These are phyloP conservation scores for Tilletia horrida DNA, from an alignment of 1,284 basidiomycete genomes.

Conservation along the genomic window DNA sequence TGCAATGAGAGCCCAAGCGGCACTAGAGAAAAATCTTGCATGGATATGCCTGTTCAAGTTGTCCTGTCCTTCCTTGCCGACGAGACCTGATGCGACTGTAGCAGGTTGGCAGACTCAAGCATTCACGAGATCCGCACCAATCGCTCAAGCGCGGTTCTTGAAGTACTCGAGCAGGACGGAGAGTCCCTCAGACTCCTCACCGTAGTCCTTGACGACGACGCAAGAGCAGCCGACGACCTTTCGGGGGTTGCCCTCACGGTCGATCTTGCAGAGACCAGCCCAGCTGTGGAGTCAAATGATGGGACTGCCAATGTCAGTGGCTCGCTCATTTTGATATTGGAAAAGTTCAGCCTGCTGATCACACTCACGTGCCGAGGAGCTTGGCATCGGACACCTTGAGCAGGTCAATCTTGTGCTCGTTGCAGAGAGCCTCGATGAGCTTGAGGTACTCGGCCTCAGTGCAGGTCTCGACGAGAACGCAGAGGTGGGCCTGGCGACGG, in stretches of 20 bases:
- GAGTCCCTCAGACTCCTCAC: conserved; percentile 89
- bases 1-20: too few species aligned
- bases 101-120: too few species aligned
- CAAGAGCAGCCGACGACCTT: conserved; percentile 73
- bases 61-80: too few species aligned
- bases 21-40: too few species aligned
- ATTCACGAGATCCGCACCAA: neutral
- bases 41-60: too few species aligned
- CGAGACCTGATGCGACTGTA: too few species aligned
- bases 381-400: conserved; percentile 98
- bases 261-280: conserved; percentile 94
- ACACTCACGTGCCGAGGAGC: conserved; percentile 69
- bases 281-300: conserved; percentile 62
- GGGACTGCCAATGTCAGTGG: neutral
- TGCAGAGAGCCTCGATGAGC: conserved; percentile 98
- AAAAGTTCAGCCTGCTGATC: neutral
- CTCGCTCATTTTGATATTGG: too few species aligned
- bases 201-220: conserved; percentile 98
- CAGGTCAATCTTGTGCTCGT: conserved; percentile 97
- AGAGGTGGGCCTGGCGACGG: conserved; percentile 97
- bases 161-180: conserved; percentile 95
- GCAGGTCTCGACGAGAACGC: conserved; percentile 98
- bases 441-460: conserved; percentile 99
- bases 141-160: conserved; percentile 68
- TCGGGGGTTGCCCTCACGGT: conserved; percentile 95